Percentiles rank a stretch among this genome's conserved stretches.
Evolutionary conservation across 2,329 filamentous ascomycete species (phyloP).

Genomic region (Helminthosporium solani): DNA sequence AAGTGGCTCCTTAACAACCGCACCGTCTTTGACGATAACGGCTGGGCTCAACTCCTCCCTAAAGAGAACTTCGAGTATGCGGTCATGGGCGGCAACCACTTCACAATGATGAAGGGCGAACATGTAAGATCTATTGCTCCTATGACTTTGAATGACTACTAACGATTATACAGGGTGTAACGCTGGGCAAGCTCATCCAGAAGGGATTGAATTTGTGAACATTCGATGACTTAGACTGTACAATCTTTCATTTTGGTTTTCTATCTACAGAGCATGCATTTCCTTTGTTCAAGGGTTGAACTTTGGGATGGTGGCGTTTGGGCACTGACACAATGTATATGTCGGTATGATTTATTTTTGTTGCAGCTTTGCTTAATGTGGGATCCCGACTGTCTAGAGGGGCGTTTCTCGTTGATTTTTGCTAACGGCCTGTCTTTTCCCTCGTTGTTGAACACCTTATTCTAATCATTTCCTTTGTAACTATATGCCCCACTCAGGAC

Average conservation of each 20-base stretch:
- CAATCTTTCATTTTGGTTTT: constrained; percentile 9
- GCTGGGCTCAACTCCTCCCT: constrained; percentile 67
- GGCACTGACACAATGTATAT: constrained; percentile 11
- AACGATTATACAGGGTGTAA: constrained; percentile 37
- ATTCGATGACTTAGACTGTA: constrained; percentile 15
- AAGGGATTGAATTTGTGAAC: constrained; percentile 43
- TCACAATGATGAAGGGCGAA: constrained; percentile 71
- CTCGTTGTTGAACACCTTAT: neutral
- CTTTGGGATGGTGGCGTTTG: constrained; percentile 31
- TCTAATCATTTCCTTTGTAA: neutral
- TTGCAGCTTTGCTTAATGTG: constrained; percentile 1
- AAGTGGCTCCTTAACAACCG: constrained; percentile 72
- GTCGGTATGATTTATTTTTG: constrained; percentile 12
- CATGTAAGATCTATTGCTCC: constrained; percentile 41
- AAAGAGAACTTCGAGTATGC: constrained; percentile 61
- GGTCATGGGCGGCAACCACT: constrained; percentile 72
- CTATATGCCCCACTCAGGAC: neutral
- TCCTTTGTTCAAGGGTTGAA: constrained; percentile 37
- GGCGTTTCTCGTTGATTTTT: neutral
- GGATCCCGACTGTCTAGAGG: neutral
- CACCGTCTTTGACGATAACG: constrained; percentile 68
- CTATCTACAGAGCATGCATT: constrained; percentile 27
- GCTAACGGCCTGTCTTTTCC: neutral
- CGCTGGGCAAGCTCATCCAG: constrained; percentile 47
- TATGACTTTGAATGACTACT: constrained; percentile 15